Percentiles rank a stretch among this genome's conserved stretches.
Conservation (phyloP, 192 early-diverging fungal species). For the Podila clonocystis region DNA sequence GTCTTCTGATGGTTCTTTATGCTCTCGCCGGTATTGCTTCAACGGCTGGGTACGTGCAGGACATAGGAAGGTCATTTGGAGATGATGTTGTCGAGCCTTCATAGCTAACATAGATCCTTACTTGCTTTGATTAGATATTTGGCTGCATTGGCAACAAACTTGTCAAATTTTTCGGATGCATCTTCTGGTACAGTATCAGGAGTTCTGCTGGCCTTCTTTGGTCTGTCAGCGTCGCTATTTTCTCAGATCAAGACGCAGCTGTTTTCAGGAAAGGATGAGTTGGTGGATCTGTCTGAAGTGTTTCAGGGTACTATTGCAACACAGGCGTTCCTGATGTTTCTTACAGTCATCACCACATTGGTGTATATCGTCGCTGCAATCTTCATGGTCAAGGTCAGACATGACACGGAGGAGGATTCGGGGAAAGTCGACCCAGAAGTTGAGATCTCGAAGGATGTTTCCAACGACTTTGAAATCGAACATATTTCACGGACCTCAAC, state of each 20-base stretch:
- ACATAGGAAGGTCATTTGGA: no score
- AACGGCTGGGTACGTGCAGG: constrained; percentile 40
- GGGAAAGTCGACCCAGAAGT: constrained; percentile 10
- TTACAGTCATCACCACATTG: constrained; percentile 40
- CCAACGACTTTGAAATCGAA: no score
- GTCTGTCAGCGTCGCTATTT: constrained; percentile 44
- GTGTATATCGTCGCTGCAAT: constrained; percentile 28
- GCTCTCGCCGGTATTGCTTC: constrained; percentile 44
- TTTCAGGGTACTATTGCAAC: constrained; percentile 37
- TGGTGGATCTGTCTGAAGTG: background rate
- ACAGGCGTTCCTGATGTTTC: constrained; percentile 37
- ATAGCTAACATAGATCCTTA: background rate
- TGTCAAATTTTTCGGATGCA: constrained; percentile 44
- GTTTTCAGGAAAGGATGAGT: constrained; percentile 32
- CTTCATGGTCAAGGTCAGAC: constrained; percentile 44
- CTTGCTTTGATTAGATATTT: constrained; percentile 21
- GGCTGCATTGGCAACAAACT: constrained; percentile 46
- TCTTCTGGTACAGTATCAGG: constrained; percentile 45
- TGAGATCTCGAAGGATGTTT: no score
- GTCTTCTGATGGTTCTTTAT: constrained; percentile 41
- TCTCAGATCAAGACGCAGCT: constrained; percentile 47
- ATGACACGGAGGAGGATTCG: constrained; percentile 9
- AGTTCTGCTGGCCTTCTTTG: constrained; percentile 48
- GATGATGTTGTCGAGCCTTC: background rate
- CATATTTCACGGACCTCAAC: no score